These are phyloP conservation scores for Xylaria telfairii DNA, from an alignment of 495 filamentous ascomycete species.

Conservation along the genomic window DNA sequence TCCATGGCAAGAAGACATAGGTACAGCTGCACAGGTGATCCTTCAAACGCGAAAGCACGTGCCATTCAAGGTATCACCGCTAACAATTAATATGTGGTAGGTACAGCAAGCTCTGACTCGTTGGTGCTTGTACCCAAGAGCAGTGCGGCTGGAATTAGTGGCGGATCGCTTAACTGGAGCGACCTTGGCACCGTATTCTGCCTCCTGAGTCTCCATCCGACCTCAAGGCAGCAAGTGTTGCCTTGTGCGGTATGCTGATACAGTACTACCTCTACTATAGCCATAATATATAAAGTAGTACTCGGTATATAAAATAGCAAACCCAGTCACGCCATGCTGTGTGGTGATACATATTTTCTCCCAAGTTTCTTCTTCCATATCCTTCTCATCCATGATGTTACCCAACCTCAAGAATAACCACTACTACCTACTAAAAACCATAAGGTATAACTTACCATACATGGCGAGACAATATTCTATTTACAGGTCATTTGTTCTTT, in stretches of 20 bases:
- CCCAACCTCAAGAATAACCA: background rate
- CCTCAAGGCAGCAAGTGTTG: constrained; percentile 24
- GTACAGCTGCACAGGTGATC: background rate
- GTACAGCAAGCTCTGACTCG: background rate
- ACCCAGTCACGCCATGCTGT: background rate
- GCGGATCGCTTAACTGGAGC: background rate
- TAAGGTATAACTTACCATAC: background rate
- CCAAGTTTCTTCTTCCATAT: background rate
- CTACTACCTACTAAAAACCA: background rate
- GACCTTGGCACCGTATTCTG: constrained; percentile 9
- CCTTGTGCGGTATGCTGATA: background rate
- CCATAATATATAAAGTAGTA: no score
- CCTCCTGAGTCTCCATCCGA: background rate
- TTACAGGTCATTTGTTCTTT: background rate
- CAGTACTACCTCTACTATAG: no score
- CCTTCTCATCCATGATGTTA: background rate
- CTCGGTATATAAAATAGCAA: background rate
- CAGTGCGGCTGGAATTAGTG: constrained; percentile 10
- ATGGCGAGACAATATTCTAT: background rate
- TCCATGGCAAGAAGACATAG: background rate
- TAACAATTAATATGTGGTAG: background rate
- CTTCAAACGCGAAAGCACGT: constrained; percentile 24
- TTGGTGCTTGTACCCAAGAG: background rate
- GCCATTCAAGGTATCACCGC: background rate
- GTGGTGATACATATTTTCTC: no score